phyloP scores from a whole-genome alignment of 345 rosid genomes.

The Streptanthus diversifolius region DNA sequence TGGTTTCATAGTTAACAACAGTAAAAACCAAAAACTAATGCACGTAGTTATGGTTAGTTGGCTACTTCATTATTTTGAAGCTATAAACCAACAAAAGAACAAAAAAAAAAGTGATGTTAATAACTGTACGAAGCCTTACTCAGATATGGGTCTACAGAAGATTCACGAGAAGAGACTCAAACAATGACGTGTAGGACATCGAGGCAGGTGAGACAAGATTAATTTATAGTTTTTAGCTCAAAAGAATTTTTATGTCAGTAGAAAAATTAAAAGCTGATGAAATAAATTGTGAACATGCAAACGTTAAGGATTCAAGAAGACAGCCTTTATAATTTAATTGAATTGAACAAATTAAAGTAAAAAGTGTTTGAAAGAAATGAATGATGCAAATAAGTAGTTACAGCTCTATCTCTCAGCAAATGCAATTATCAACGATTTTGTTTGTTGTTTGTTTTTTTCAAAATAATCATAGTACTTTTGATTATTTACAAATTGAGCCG shows the following conservation, averaged over 20 bases:
- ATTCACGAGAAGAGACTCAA: constrained; percentile 32
- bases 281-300: constrained; percentile 33
- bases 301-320: constrained; percentile 18
- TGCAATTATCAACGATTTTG: neutral
- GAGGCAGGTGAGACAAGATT: constrained; percentile 36
- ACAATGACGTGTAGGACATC: constrained; percentile 33
- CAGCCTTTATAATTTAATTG: neutral
- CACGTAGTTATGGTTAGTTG: neutral
- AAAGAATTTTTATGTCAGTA: constrained; percentile 19
- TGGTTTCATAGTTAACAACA: neutral
- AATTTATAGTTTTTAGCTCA: constrained; percentile 5
- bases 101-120: neutral
- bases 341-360: neutral
- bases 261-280: constrained; percentile 22
- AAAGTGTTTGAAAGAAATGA: constrained; percentile 24
- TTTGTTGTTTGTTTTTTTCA: neutral
- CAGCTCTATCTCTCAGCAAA: neutral
- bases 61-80: neutral
- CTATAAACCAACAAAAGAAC: constrained; percentile 5
- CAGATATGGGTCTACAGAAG: constrained; percentile 26
- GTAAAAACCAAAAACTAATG: neutral
- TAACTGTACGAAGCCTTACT: constrained; percentile 29
- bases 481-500: constrained; percentile 33
- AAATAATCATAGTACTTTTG: constrained; percentile 22
- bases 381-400: constrained; percentile 29